phyloP scores from a whole-genome alignment of 345 rosid genomes.

The Eucalyptus polybractea region DNA sequence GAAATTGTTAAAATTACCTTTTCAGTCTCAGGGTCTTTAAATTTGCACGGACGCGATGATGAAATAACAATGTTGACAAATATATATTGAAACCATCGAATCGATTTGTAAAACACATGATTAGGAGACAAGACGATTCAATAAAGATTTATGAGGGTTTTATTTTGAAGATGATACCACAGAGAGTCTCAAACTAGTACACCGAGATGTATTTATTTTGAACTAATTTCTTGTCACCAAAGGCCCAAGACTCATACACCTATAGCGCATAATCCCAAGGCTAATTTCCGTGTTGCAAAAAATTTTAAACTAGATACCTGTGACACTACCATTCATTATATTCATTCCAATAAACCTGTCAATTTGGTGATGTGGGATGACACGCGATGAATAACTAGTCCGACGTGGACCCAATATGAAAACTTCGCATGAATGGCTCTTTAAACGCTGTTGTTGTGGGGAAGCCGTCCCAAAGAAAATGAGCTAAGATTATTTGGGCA shows the following conservation, averaged over 20 bases:
- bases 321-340: neutral
- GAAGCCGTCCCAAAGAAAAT: neutral
- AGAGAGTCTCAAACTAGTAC: neutral
- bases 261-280: accelerated
- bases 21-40: neutral
- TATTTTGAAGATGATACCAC: too few relatives aligned
- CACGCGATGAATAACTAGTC: neutral
- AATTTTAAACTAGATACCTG: accelerated
- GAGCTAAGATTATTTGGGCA: neutral
- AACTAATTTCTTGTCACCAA: neutral
- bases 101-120: accelerated
- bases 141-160: neutral
- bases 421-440: neutral
- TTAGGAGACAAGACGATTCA: neutral
- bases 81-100: neutral
- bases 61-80: neutral
- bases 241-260: neutral
- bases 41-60: neutral
- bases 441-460: neutral
- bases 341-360: neutral
- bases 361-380: neutral
- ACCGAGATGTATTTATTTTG: too few relatives aligned
- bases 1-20: neutral
- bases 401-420: neutral
- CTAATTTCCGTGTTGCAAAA: neutral